These are phyloP conservation scores for Eucalyptus victrix DNA, from an alignment of 345 rosid species.

Conservation along the genomic window DNA sequence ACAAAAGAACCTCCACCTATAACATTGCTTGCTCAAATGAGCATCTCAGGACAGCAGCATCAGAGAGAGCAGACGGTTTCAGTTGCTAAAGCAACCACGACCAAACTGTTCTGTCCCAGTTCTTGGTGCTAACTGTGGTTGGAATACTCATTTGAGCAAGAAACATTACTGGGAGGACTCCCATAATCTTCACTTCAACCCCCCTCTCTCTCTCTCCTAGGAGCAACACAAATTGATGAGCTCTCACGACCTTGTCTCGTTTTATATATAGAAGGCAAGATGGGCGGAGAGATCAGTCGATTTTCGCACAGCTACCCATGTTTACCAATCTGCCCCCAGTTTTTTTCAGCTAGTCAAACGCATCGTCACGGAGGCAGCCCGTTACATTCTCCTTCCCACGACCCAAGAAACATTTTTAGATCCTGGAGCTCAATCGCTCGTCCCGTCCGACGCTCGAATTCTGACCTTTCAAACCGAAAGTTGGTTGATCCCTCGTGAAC, in stretches of 20 bases:
- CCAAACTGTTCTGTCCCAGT: background rate
- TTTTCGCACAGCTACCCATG: background rate
- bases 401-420: background rate
- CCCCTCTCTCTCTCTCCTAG: background rate
- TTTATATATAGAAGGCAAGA: background rate
- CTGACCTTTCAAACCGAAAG: background rate
- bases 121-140: background rate
- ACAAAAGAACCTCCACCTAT: background rate
- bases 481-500: background rate
- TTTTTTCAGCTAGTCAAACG: background rate
- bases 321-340: background rate
- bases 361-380: background rate
- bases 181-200: background rate
- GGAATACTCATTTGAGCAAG: conserved; percentile 33
- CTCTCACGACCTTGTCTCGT: background rate
- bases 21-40: conserved; percentile 24
- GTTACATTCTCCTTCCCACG: background rate
- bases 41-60: conserved; percentile 10
- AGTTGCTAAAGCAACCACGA: background rate
- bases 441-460: background rate
- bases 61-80: background rate
- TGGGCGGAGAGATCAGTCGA: background rate
- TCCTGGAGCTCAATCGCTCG: background rate
- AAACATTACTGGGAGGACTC: conserved; percentile 3
- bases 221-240: background rate